A percentile compares a stretch with the other conserved stretches of the same genome.
phyloP scores from a whole-genome alignment of 1,139 yeast species.

The Diutina siamensis region DNA sequence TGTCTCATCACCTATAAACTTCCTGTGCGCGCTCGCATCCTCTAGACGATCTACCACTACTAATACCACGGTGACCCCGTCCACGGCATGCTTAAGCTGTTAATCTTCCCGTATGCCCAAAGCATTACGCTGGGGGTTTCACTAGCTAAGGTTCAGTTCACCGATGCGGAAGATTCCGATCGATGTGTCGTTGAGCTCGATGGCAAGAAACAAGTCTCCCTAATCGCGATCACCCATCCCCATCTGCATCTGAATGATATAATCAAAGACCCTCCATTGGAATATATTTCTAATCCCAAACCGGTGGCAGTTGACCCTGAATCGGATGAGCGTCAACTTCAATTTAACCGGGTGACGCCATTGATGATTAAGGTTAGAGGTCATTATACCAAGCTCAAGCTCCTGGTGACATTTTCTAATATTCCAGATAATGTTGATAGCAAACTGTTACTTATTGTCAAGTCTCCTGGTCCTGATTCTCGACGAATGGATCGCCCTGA shows the following conservation, averaged over 20 bases:
- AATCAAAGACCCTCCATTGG: slow-evolving; percentile 7
- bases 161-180: background rate
- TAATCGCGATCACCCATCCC: background rate
- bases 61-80: background rate
- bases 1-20: too few relatives aligned
- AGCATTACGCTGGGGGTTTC: slow-evolving; percentile 1
- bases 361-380: slow-evolving; percentile 19
- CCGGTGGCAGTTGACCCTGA: background rate
- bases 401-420: slow-evolving; percentile 17
- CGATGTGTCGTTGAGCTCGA: background rate
- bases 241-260: background rate
- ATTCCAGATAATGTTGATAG: slow-evolving; percentile 5
- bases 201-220: background rate
- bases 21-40: background rate
- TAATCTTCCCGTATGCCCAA: background rate
- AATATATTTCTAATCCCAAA: slow-evolving; percentile 17
- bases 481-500: slow-evolving; percentile 8
- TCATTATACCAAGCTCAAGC: slow-evolving; percentile 15
- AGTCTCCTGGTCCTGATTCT: slow-evolving; percentile 12
- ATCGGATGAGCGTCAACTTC: background rate
- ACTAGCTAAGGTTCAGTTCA: background rate
- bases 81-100: background rate
- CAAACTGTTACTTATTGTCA: slow-evolving; percentile 20
- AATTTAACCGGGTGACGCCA: slow-evolving; percentile 13
- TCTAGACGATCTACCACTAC: background rate